Evolutionary conservation across 176 grass and related monocot genomes (phyloP), one percentile per base, ranked within the genome.

Genomic region (Oryza officinalis): DNA sequence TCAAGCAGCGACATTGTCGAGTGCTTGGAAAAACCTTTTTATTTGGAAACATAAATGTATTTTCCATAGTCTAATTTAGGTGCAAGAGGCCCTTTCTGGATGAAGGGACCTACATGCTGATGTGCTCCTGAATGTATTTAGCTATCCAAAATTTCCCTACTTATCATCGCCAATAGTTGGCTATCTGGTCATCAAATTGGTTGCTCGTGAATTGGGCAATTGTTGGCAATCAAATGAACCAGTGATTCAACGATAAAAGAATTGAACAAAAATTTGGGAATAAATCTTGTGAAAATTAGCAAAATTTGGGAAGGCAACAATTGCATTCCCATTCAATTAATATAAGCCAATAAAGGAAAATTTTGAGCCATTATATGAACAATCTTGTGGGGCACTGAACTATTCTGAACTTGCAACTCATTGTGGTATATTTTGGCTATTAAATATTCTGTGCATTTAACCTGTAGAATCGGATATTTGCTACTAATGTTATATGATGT

Each of bases 381-480:
- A 70, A 80, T 27, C 47, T 60, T 59, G 23, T 81, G 67, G 60
- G 15, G 5, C 65, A 54, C 13, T 28, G 52, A 8, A 54, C 47
- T 71, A 52, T 44, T 77, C 13, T 74, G 9, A 25, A 75, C 20
- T 33, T 65, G 50, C 6, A 71, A 38, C 67, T 79, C 2, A 25
- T 81, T 8, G 61, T 45, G 26, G 43, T 72, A 13, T 83, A 31
- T 63, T n/a, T 47, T 54, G 32, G 13, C 18, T 9, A 71, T 11
- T 50, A 71, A 26, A 65, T 69, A 30, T 71, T 72, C n/a, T 65
- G 52, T 14, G 44, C 8, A 5, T 74, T 86, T 54, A 38, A 65
- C 64, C 60, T 27, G 15, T 32, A 64, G 64, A 10, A 38, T 83
- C 18, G 22, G 2, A 41, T 76, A 87, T 82, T 45, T 77, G 40